A percentile compares a stretch with the other conserved stretches of the same genome.
These are phyloP conservation scores for Lasiosphaeria ovina DNA, from an alignment of 495 filamentous ascomycete species.

Conservation along the genomic window DNA sequence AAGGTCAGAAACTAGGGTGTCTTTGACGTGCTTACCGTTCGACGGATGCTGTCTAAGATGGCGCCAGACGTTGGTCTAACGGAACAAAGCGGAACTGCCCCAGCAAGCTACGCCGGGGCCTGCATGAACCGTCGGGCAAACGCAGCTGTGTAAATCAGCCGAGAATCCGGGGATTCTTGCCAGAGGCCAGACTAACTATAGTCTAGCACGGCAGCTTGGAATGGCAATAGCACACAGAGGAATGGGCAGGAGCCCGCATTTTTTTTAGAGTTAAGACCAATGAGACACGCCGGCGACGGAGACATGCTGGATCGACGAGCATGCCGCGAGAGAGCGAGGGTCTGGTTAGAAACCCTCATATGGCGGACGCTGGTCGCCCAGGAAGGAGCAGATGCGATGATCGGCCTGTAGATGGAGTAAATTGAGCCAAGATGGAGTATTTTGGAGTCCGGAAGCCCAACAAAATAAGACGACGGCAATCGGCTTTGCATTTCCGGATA, in stretches of 20 bases:
- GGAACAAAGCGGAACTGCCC: slow-evolving; percentile 7
- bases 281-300: slow-evolving; percentile 5
- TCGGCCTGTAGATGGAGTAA: not conserved
- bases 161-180: slow-evolving; percentile 11
- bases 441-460: too few species aligned
- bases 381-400: slow-evolving; percentile 1
- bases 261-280: not conserved
- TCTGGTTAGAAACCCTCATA: not conserved
- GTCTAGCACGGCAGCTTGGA: slow-evolving; percentile 6
- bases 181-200: not conserved
- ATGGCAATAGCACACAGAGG: slow-evolving; percentile 16
- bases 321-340: not conserved
- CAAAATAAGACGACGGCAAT: too few species aligned
- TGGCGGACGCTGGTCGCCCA: not conserved
- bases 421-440: slow-evolving; percentile 2
- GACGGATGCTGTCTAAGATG: not conserved
- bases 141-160: slow-evolving; percentile 20
- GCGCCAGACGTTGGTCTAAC: slow-evolving; percentile 1
- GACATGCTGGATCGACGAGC: not conserved
- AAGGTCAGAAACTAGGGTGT: too few species aligned
- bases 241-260: slow-evolving; percentile 13
- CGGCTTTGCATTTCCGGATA: too few species aligned
- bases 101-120: slow-evolving; percentile 8
- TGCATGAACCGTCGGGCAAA: slow-evolving; percentile 12
- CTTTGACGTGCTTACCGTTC: not conserved